Evolutionary conservation across 106 monocot genomes (phyloP), one percentile per base, ranked within the genome.

Genomic region (Acorus calamus): DNA sequence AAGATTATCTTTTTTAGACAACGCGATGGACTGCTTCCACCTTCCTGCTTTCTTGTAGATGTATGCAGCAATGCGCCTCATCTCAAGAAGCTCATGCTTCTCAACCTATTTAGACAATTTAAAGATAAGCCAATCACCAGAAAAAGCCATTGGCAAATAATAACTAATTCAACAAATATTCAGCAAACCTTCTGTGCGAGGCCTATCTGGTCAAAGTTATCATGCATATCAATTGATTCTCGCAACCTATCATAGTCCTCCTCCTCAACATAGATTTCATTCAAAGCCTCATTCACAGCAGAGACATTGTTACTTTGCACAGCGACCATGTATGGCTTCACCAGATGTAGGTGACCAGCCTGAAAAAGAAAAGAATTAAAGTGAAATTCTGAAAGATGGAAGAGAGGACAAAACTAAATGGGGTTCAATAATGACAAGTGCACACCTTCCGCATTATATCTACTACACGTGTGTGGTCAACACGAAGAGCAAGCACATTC

Each of bases 21-120:
- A 63, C 41, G 90, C 94, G 76, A 96, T 96, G 4, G 94, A 96
- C 55, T 96, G 90, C 75, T 96, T 96, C 94, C 94, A 96, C 76
- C 90, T 96, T 55, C 94, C 94, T 47, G 94, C 94, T 76, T 96
- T 96, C 84, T 96, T 96, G 68, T 96, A 96, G 55, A 96, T 96
- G 68, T 90, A 96, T 63, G 90, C 94, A 59, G 94, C 90, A 62
- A 96, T 80, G 9, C 94, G 57, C 77, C 94, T 82, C 94, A 96
- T 96, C 76, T 96, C 94, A 66, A 96, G 90, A 64, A 96, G 90
- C 60, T 96, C 94, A 54, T 96, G 94, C 59, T 91, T 96, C 53
- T 96, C 94, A 71, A 87, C 66, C 94, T 96, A 69, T 43, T 43
- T 2, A 56, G 2, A 53, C 10, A 50, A 11, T 61, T 4, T 8